These are phyloP conservation scores for Silene coronaria DNA, from an alignment of 179 eudicot genomes.

Conservation along the genomic window DNA sequence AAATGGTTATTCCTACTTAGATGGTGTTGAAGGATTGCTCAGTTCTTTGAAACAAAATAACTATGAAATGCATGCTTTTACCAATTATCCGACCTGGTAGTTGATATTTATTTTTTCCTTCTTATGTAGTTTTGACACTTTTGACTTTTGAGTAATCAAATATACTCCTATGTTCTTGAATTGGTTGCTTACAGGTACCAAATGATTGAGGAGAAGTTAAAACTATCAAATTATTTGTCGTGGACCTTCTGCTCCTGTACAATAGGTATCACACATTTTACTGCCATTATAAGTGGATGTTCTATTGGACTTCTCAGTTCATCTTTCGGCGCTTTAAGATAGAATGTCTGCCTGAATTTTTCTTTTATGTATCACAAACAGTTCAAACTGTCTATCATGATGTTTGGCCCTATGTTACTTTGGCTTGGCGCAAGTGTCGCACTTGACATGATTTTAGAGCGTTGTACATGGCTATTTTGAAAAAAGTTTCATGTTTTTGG, in stretches of 20 bases:
- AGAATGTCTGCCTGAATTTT: too few species aligned
- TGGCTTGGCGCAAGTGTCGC: too few species aligned
- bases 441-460: too few species aligned
- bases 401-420: too few species aligned
- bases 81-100: constrained; percentile 89
- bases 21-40: constrained; percentile 70
- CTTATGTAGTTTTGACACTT: too few species aligned
- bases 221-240: constrained; percentile 69
- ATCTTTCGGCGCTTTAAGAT: too few species aligned
- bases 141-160: too few species aligned
- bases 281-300: neutral
- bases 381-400: too few species aligned
- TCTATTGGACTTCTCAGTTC: neutral
- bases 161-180: neutral
- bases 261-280: constrained; percentile 36
- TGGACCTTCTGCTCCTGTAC: constrained; percentile 94
- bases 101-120: constrained; percentile 7
- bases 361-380: too few species aligned
- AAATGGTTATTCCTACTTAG: constrained; percentile 59
- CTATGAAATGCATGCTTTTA: constrained; percentile 87
- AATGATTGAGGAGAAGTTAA: constrained; percentile 84
- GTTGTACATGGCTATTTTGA: too few species aligned
- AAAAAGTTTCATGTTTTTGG: too few species aligned
- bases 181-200: constrained; percentile 50
- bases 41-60: constrained; percentile 45